These are phyloP conservation scores for Alternaria sp. DNA, from an alignment of 2,329 filamentous ascomycete species.

Conservation along the genomic window DNA sequence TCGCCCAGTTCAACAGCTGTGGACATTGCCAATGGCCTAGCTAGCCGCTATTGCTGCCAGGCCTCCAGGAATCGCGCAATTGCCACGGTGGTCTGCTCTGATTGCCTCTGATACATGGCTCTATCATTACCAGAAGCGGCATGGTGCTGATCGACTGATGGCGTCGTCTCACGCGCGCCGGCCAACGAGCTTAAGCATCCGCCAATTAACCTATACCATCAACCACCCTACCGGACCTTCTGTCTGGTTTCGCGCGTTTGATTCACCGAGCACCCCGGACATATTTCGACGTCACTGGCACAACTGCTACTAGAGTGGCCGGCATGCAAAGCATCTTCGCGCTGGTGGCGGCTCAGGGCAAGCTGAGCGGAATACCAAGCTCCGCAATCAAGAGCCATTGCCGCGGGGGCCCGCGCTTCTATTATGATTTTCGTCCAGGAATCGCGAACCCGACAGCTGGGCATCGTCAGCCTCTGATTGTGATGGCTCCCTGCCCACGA, in stretches of 20 bases:
- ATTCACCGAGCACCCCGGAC: constrained; percentile 11
- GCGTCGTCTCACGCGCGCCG: constrained; percentile 22
- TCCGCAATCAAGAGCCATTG: constrained; percentile 13
- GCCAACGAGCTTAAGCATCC: constrained; percentile 29
- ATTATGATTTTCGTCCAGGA: constrained; percentile 40
- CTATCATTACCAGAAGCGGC: constrained; percentile 11
- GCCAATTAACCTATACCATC: constrained; percentile 26
- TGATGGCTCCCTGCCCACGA: constrained; percentile 38
- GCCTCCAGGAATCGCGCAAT: background rate
- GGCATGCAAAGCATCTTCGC: constrained; percentile 11
- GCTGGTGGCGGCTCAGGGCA: constrained; percentile 26
- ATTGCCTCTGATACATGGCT: constrained; percentile 25
- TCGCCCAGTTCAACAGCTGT: constrained; percentile 1
- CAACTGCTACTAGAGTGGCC: background rate
- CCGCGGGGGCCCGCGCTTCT: constrained; percentile 16
- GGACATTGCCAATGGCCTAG: background rate
- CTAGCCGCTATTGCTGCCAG: constrained; percentile 2
- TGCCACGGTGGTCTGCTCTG: constrained; percentile 17
- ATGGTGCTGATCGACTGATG: constrained; percentile 30
- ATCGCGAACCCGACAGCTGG: constrained; percentile 37
- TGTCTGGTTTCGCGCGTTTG: constrained; percentile 4
- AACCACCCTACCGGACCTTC: constrained; percentile 31
- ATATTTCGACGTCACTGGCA: constrained; percentile 2
- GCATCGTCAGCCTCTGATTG: constrained; percentile 34
- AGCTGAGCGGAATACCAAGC: constrained; percentile 23